Conservation (phyloP, 345 rosid species). For the Pugionium dolabratum region DNA sequence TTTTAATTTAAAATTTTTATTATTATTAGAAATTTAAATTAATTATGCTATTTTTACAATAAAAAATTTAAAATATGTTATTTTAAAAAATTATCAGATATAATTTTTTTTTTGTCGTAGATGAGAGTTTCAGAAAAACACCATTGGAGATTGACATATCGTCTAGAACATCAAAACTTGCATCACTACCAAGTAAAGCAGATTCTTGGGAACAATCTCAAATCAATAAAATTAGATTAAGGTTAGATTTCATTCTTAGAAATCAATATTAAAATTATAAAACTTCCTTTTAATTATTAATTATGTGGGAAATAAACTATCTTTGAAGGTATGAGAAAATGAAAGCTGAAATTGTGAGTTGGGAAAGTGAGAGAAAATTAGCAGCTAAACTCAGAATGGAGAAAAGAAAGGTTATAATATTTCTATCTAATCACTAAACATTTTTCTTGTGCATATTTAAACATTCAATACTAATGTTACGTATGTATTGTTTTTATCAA, state of each 20-base stretch:
- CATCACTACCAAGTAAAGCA: constrained; percentile 41
- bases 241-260: constrained; percentile 40
- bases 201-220: constrained; percentile 73
- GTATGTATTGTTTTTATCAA: too few species aligned
- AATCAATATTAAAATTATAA: neutral
- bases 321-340: constrained; percentile 62
- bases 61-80: too few species aligned
- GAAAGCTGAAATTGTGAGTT: constrained; percentile 54
- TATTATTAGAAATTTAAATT: too few species aligned
- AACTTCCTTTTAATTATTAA: neutral
- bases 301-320: constrained; percentile 3
- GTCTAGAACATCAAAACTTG: constrained; percentile 33
- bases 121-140: constrained; percentile 15
- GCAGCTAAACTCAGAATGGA: constrained; percentile 58
- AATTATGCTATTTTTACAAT: too few species aligned
- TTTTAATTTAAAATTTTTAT: too few species aligned
- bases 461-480: neutral
- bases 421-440: neutral
- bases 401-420: constrained; percentile 50
- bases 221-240: constrained; percentile 49
- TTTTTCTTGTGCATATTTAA: neutral
- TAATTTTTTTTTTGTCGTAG: neutral
- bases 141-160: constrained; percentile 16
- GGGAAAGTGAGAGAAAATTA: constrained; percentile 75
- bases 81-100: too few species aligned